Conservation (phyloP, 331 rosid species). For the Malus hybrid region DNA sequence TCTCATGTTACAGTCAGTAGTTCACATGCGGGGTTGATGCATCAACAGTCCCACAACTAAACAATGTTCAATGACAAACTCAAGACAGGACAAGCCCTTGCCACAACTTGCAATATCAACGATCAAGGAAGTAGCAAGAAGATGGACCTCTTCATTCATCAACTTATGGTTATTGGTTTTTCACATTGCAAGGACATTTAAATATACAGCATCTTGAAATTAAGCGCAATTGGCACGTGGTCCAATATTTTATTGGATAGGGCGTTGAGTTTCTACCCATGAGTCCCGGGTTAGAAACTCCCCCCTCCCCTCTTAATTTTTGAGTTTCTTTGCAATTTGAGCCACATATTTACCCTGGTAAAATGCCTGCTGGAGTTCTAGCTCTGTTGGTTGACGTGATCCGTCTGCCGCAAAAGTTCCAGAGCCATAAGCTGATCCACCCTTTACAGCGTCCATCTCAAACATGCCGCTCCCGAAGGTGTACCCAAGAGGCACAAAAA, state of each 20-base stretch:
- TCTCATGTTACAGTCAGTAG: too few species aligned
- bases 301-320: conserved; percentile 10
- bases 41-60: too few species aligned
- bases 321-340: conserved; percentile 65
- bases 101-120: background rate
- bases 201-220: background rate
- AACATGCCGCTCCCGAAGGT: conserved; percentile 82
- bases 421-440: conserved; percentile 91
- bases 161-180: background rate
- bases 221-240: background rate
- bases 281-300: too few species aligned
- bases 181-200: background rate
- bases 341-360: conserved; percentile 85
- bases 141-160: background rate
- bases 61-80: too few species aligned
- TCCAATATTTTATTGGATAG: background rate
- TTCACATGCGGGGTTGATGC: too few species aligned
- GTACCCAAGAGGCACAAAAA: conserved; percentile 87
- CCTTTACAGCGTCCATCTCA: conserved; percentile 79
- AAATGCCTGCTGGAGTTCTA: conserved; percentile 77
- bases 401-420: conserved; percentile 93
- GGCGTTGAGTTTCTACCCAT: too few species aligned
- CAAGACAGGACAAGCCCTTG: too few species aligned
- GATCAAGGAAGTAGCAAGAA: background rate
- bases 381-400: conserved; percentile 69